Evolutionary conservation across 306 rosid species (phyloP).

Genomic region (Morella rubra): DNA sequence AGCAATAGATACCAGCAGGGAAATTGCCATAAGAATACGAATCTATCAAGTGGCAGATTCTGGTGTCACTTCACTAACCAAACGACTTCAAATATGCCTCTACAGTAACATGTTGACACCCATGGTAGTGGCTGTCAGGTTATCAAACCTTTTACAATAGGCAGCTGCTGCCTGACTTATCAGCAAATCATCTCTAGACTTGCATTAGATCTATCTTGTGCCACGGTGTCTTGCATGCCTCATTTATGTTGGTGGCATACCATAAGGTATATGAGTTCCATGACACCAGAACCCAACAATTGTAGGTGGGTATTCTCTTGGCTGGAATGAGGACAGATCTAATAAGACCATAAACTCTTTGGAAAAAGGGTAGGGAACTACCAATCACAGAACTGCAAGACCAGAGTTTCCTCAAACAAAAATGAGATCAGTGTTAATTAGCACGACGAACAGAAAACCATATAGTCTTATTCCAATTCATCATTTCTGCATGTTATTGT

Average conservation of each 20-base stretch:
- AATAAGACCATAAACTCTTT: background rate
- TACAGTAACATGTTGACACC: no score
- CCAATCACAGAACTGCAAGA: background rate
- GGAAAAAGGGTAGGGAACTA: background rate
- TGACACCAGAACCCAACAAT: background rate
- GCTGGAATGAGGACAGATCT: background rate
- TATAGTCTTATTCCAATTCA: background rate
- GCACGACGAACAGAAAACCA: no score
- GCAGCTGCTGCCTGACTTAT: no score
- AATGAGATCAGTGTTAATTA: background rate
- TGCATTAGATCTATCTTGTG: no score
- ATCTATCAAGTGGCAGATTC: background rate
- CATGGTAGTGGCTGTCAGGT: no score
- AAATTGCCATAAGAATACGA: constrained; percentile 1
- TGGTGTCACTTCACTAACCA: no score
- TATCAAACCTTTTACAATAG: no score
- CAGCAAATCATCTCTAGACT: no score
- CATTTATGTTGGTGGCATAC: no score
- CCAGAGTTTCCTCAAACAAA: background rate
- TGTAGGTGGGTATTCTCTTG: background rate
- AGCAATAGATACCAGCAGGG: constrained; percentile 6
- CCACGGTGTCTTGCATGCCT: no score
- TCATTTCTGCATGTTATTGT: background rate
- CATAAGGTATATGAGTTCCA: background rate
- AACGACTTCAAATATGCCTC: no score